Conservation (phyloP, 2,329 filamentous ascomycete species). For the Penicillium corylophilum region DNA sequence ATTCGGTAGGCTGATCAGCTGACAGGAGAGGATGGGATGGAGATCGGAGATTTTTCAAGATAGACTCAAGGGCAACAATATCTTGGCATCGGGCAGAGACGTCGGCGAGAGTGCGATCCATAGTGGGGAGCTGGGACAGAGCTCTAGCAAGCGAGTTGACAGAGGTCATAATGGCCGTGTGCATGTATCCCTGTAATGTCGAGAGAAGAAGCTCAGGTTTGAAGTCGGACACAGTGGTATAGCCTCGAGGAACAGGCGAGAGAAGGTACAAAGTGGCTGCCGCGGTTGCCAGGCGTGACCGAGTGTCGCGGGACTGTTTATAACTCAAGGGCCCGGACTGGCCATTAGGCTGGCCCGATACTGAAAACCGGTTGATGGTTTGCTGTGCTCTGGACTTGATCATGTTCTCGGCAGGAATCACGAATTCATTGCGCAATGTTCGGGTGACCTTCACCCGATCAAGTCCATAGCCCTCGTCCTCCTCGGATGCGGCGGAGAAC, state of each 20-base stretch:
- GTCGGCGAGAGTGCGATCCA: constrained; percentile 80
- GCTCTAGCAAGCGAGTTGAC: constrained; percentile 72
- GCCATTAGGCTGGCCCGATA: constrained; percentile 48
- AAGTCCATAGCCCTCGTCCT: constrained; percentile 75
- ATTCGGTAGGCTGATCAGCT: constrained; percentile 30
- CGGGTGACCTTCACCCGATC: constrained; percentile 70
- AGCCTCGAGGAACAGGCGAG: constrained; percentile 62
- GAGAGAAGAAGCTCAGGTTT: constrained; percentile 71
- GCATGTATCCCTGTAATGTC: constrained; percentile 77
- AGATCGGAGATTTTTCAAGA: constrained; percentile 67
- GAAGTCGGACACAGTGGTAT: constrained; percentile 49
- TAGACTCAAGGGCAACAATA: constrained; percentile 78
- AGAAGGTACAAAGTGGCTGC: constrained; percentile 76
- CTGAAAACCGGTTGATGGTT: constrained; percentile 78
- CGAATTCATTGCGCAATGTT: constrained; percentile 66
- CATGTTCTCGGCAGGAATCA: constrained; percentile 70
- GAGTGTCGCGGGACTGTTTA: constrained; percentile 69
- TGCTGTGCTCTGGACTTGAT: constrained; percentile 74
- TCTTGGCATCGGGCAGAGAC: constrained; percentile 85
- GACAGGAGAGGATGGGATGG: constrained; percentile 67
- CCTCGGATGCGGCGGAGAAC: constrained; percentile 64
- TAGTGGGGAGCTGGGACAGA: constrained; percentile 73
- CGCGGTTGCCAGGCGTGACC: constrained; percentile 70
- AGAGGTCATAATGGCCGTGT: constrained; percentile 75
- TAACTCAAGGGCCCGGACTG: constrained; percentile 49